Evolutionary conservation across 2,329 filamentous ascomycete genomes (phyloP).

Genomic region (Aspergillus sp.): DNA sequence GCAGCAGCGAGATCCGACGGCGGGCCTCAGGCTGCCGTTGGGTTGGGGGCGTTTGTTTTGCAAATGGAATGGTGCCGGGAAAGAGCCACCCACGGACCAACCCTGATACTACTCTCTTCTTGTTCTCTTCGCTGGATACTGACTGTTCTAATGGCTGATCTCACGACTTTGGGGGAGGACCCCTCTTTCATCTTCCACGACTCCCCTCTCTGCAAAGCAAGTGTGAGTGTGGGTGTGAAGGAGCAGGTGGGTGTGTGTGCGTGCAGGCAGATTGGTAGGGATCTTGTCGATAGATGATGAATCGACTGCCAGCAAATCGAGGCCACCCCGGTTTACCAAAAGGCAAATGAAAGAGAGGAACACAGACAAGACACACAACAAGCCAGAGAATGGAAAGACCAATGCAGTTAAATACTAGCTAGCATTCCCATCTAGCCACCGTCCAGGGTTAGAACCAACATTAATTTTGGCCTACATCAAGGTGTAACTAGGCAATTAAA

Average conservation of each 20-base stretch:
- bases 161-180: neutral
- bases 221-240: too few relatives aligned
- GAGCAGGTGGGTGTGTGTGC: too few relatives aligned
- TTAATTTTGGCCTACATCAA: neutral
- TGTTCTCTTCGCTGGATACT: neutral
- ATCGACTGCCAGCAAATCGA: neutral
- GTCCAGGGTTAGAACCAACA: neutral
- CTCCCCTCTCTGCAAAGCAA: too few relatives aligned
- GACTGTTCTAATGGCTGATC: neutral
- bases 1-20: conserved; percentile 2
- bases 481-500: neutral
- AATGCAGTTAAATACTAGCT: neutral
- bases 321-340: neutral
- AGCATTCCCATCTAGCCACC: neutral
- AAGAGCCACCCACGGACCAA: conserved; percentile 6
- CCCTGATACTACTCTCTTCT: neutral
- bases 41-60: conserved; percentile 16
- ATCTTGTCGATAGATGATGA: neutral
- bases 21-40: conserved; percentile 23
- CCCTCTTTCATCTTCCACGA: neutral
- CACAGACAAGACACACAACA: neutral
- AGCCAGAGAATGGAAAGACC: neutral
- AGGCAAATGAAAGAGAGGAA: neutral
- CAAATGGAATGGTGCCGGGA: conserved; percentile 4
- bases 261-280: neutral